Percentiles rank a stretch among this genome's conserved stretches.
Evolutionary conservation across 192 early-diverging fungal species (phyloP).

Genomic region (Coemansia sp.): DNA sequence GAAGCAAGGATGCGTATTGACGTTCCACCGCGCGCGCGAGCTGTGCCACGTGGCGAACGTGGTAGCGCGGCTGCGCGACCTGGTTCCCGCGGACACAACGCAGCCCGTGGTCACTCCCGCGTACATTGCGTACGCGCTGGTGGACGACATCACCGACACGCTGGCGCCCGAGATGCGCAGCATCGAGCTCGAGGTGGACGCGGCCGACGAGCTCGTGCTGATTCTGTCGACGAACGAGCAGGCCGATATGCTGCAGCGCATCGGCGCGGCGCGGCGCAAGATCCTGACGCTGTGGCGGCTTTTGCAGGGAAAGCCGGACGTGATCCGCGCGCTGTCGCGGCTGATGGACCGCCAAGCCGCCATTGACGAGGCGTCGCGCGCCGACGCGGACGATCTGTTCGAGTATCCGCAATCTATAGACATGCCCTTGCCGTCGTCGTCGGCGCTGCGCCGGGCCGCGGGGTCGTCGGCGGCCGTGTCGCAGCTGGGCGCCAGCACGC

Average conservation of each 20-base stretch:
- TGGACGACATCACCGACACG: conserved; percentile 93
- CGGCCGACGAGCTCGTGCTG: conserved; percentile 93
- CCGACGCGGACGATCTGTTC: conserved; percentile 3
- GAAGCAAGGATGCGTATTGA: conserved; percentile 31
- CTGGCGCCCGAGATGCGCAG: conserved; percentile 83
- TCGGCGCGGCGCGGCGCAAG: conserved; percentile 68
- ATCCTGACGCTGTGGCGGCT: conserved; percentile 69
- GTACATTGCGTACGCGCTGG: conserved; percentile 76
- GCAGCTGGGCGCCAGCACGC: conserved; percentile 3
- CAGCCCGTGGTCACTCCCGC: conserved; percentile 20
- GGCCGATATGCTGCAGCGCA: conserved; percentile 71
- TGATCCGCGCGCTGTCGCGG: conserved; percentile 69
- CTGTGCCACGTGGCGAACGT: conserved; percentile 51
- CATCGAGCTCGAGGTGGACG: conserved; percentile 93
- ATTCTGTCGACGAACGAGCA: conserved; percentile 90
- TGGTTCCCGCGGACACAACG: background rate
- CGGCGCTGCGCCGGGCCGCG: conserved; percentile 3
- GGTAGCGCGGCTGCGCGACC: conserved; percentile 47
- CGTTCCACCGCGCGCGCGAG: conserved; percentile 56
- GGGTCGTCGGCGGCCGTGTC: conserved; percentile 7
- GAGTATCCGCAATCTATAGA: conserved; percentile 3
- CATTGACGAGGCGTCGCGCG: conserved; percentile 7
- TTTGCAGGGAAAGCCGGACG: conserved; percentile 70
- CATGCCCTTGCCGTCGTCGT: background rate
- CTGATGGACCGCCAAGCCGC: conserved; percentile 50